phyloP scores from a whole-genome alignment of 805 yeast genomes.

The Ogataea kodamae region DNA sequence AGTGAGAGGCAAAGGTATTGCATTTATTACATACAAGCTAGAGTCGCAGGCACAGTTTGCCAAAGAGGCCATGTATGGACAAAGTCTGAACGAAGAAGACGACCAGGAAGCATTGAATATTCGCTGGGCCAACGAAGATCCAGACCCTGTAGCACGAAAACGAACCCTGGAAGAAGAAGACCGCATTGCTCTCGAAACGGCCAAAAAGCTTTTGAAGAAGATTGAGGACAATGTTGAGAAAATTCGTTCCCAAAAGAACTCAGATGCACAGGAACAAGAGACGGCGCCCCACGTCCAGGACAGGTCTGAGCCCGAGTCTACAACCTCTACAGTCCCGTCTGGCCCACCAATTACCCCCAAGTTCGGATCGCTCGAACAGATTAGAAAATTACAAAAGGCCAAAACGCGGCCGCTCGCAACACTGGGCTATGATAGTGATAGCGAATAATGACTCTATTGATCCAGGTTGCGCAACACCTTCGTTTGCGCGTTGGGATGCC shows the following conservation, averaged over 20 bases:
- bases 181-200: slow-evolving; percentile 51
- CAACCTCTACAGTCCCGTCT: slow-evolving; percentile 3
- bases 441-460: slow-evolving; percentile 6
- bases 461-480: slow-evolving; percentile 18
- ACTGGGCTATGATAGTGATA: slow-evolving; percentile 15
- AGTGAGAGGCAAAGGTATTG: slow-evolving; percentile 61
- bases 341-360: slow-evolving; percentile 1
- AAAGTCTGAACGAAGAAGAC: slow-evolving; percentile 48
- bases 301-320: neutral
- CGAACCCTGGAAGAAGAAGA: slow-evolving; percentile 49
- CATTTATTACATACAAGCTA: slow-evolving; percentile 66
- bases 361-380: slow-evolving; percentile 9
- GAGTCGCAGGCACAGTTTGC: slow-evolving; percentile 90
- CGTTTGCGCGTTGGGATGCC: slow-evolving; percentile 20
- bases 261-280: neutral
- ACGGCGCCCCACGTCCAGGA: too few relatives aligned
- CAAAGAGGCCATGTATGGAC: slow-evolving; percentile 89
- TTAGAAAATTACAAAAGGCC: slow-evolving; percentile 8
- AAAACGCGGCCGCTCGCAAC: slow-evolving; percentile 1
- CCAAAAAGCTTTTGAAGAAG: slow-evolving; percentile 39
- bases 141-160: slow-evolving; percentile 62
- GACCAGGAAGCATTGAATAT: slow-evolving; percentile 64
- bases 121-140: slow-evolving; percentile 90
- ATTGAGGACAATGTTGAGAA: slow-evolving; percentile 30
- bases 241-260: slow-evolving; percentile 19